These are phyloP conservation scores for Cyclotella distinguenda DNA, from an alignment of 108 stramenopile genomes.

Conservation along the genomic window DNA sequence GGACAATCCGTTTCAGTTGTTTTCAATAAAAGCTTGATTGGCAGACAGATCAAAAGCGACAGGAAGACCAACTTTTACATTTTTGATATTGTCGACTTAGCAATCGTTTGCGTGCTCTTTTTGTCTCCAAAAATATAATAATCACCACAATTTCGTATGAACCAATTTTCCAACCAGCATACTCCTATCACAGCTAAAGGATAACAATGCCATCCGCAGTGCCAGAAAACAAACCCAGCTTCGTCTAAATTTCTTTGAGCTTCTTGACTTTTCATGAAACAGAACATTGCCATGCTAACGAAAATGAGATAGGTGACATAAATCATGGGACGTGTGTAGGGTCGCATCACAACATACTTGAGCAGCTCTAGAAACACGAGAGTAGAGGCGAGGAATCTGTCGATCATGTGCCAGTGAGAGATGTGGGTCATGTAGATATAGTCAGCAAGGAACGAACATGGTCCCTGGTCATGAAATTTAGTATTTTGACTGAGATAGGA, in stretches of 20 bases:
- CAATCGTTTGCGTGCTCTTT: too few species aligned
- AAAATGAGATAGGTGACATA: slow-evolving; percentile 17
- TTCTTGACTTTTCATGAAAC: slow-evolving; percentile 40
- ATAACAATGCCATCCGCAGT: slow-evolving; percentile 47
- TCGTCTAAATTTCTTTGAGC: slow-evolving; percentile 21
- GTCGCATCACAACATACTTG: slow-evolving; percentile 35
- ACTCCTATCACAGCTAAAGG: slow-evolving; percentile 24
- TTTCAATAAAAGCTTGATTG: too few species aligned
- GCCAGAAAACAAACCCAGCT: slow-evolving; percentile 51
- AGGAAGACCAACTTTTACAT: too few species aligned
- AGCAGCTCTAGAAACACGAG: slow-evolving; percentile 33
- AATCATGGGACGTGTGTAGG: slow-evolving; percentile 39
- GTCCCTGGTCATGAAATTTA: slow-evolving; percentile 20
- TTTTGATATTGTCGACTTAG: too few species aligned
- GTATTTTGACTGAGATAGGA: neutral
- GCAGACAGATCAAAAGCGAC: too few species aligned
- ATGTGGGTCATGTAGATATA: slow-evolving; percentile 46
- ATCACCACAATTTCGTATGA: slow-evolving; percentile 27
- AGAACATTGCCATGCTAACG: slow-evolving; percentile 20
- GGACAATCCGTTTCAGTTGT: too few species aligned
- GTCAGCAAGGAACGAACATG: slow-evolving; percentile 49
- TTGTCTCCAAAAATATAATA: slow-evolving; percentile 24
- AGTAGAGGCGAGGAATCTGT: slow-evolving; percentile 35
- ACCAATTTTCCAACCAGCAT: slow-evolving; percentile 18
- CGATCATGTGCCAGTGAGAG: slow-evolving; percentile 36